Percentiles rank a stretch among this genome's conserved stretches.
phyloP scores from a whole-genome alignment of 805 yeast genomes.

The Tetrapisispora fleetii region DNA sequence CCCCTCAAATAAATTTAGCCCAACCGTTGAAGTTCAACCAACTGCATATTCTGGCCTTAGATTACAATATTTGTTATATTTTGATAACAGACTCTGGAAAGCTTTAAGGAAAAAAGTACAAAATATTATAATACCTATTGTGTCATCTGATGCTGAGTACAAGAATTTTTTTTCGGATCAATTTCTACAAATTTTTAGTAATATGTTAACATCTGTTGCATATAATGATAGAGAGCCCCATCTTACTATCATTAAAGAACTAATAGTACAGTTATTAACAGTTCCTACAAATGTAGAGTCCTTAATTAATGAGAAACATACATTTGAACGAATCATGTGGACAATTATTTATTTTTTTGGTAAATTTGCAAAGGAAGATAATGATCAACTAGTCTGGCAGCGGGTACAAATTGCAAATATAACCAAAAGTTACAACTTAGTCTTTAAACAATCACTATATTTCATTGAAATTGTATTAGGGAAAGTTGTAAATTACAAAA shows the following conservation, averaged over 20 bases:
- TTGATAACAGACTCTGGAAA: conserved; percentile 53
- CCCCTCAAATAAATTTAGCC: neutral
- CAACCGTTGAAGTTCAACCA: neutral
- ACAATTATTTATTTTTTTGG: conserved; percentile 38
- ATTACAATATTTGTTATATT: conserved; percentile 46
- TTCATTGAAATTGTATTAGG: conserved; percentile 29
- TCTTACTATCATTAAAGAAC: conserved; percentile 55
- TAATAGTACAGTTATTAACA: conserved; percentile 82
- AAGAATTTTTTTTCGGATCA: conserved; percentile 45
- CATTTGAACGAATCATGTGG: conserved; percentile 37
- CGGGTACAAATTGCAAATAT: conserved; percentile 27
- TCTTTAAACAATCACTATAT: conserved; percentile 29
- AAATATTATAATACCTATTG: conserved; percentile 42
- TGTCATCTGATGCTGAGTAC: conserved; percentile 40
- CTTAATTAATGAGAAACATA: conserved; percentile 18
- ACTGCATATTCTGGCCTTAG: conserved; percentile 33
- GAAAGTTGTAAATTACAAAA: conserved; percentile 25
- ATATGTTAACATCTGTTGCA: conserved; percentile 39
- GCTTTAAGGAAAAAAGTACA: conserved; percentile 39
- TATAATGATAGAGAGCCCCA: conserved; percentile 82
- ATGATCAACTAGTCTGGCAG: conserved; percentile 29
- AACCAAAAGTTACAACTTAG: conserved; percentile 27
- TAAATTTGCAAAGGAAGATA: conserved; percentile 32
- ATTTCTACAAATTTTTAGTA: conserved; percentile 45
- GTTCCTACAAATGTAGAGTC: conserved; percentile 65